Evolutionary conservation across 2,329 filamentous ascomycete genomes (phyloP).

Genomic region (Nemania sp.): DNA sequence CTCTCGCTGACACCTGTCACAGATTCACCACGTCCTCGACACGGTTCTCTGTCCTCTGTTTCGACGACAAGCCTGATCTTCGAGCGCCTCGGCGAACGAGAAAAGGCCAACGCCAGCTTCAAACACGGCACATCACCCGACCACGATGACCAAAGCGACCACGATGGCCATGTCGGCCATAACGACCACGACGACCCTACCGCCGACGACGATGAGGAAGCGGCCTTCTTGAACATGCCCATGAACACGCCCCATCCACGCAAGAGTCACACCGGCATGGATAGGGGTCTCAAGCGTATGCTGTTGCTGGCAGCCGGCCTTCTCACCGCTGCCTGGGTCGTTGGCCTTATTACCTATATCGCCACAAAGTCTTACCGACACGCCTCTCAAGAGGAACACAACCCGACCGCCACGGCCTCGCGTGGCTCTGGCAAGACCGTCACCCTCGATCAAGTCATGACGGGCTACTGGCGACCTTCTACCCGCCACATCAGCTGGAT

Average conservation of each 20-base stretch:
- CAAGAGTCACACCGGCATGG: constrained; percentile 62
- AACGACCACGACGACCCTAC: constrained; percentile 50
- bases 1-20: constrained; percentile 4
- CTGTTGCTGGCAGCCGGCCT: constrained; percentile 65
- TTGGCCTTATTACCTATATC: constrained; percentile 70
- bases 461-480: constrained; percentile 66
- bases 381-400: constrained; percentile 64
- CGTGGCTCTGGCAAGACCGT: constrained; percentile 72
- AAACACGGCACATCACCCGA: constrained; percentile 40
- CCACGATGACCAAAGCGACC: constrained; percentile 34
- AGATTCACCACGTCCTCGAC: constrained; percentile 49
- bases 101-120: constrained; percentile 41
- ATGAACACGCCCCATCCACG: constrained; percentile 46
- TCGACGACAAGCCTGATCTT: constrained; percentile 84
- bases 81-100: constrained; percentile 69
- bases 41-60: constrained; percentile 71
- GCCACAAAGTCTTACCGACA: constrained; percentile 68
- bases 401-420: constrained; percentile 65
- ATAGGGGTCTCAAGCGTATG: constrained; percentile 66
- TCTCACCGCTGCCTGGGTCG: constrained; percentile 69
- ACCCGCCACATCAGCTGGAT: constrained; percentile 77
- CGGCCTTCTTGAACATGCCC: constrained; percentile 54
- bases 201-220: constrained; percentile 51
- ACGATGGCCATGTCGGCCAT: too few species aligned
- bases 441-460: constrained; percentile 71